phyloP scores from a whole-genome alignment of 2,329 filamentous ascomycete genomes.

The Aspergillus sp. region DNA sequence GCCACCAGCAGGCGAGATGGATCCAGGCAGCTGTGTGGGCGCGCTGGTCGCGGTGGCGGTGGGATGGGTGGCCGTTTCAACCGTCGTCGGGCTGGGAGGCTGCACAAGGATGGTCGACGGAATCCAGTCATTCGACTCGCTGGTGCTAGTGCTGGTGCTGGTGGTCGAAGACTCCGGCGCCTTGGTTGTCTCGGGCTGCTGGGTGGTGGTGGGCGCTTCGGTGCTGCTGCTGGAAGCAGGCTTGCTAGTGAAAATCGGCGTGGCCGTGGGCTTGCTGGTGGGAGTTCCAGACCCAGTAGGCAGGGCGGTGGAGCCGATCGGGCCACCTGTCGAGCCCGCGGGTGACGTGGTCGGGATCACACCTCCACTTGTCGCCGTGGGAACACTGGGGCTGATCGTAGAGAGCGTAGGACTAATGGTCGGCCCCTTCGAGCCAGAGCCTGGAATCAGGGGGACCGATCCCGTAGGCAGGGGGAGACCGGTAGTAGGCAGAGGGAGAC shows the following conservation, averaged over 20 bases:
- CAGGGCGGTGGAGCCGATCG: conserved; percentile 1
- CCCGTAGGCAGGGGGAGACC: background rate
- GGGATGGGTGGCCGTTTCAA: conserved; percentile 29
- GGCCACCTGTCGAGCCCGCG: conserved; percentile 9
- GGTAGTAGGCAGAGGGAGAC: background rate
- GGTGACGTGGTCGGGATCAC: conserved; percentile 13
- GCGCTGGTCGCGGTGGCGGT: conserved; percentile 43
- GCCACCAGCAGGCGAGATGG: conserved; percentile 68
- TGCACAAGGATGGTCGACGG: conserved; percentile 28
- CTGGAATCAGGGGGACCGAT: background rate
- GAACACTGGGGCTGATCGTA: conserved; percentile 10
- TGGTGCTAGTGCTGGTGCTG: conserved; percentile 9
- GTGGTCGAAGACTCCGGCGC: conserved; percentile 36
- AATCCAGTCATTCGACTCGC: conserved; percentile 19
- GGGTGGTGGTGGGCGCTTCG: conserved; percentile 19
- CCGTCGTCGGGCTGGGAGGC: conserved; percentile 24
- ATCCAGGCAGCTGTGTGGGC: conserved; percentile 66
- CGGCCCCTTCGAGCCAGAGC: background rate
- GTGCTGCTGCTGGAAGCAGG: conserved; percentile 15
- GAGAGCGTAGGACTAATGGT: background rate
- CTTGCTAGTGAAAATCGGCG: conserved; percentile 2
- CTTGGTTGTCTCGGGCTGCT: conserved; percentile 17
- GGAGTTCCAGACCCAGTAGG: background rate
- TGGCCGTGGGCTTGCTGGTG: background rate
- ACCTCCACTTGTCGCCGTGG: conserved; percentile 10